These are phyloP conservation scores for Candida pini DNA, from an alignment of 805 yeast species.

Conservation along the genomic window DNA sequence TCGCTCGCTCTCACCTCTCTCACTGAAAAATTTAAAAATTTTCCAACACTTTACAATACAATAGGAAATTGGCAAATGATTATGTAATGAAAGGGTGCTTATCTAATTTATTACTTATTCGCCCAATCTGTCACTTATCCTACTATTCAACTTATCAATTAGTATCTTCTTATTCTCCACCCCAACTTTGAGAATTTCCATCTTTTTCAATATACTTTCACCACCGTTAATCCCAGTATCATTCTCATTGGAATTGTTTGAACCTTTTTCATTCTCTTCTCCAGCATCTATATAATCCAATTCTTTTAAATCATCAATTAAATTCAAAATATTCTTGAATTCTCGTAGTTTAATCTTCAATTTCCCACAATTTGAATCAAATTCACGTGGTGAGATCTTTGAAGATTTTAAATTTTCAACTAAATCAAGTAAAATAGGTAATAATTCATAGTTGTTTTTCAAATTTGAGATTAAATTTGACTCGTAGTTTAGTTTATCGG, in stretches of 20 bases:
- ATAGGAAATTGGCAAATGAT: too few species aligned
- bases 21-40: too few species aligned
- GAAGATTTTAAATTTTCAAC: slow-evolving; percentile 36
- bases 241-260: too few species aligned
- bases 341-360: slow-evolving; percentile 36
- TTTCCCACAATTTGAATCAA: slow-evolving; percentile 41
- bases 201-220: slow-evolving; percentile 29
- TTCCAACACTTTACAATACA: too few species aligned
- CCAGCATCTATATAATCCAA: too few species aligned
- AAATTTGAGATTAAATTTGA: slow-evolving; percentile 25
- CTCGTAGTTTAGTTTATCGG: slow-evolving; percentile 17
- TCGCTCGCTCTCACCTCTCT: too few species aligned
- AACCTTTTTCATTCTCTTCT: too few species aligned
- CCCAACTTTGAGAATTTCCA: slow-evolving; percentile 29
- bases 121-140: too few species aligned
- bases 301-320: slow-evolving; percentile 40
- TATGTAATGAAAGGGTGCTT: too few species aligned
- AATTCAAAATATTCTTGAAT: slow-evolving; percentile 31
- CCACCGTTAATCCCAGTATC: too few species aligned
- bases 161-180: slow-evolving; percentile 26
- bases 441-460: slow-evolving; percentile 29
- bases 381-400: slow-evolving; percentile 36
- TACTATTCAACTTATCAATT: too few species aligned
- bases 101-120: too few species aligned
- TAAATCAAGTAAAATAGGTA: slow-evolving; percentile 36